phyloP scores from a whole-genome alignment of 2,329 filamentous ascomycete genomes.

The Cadophora sp. region DNA sequence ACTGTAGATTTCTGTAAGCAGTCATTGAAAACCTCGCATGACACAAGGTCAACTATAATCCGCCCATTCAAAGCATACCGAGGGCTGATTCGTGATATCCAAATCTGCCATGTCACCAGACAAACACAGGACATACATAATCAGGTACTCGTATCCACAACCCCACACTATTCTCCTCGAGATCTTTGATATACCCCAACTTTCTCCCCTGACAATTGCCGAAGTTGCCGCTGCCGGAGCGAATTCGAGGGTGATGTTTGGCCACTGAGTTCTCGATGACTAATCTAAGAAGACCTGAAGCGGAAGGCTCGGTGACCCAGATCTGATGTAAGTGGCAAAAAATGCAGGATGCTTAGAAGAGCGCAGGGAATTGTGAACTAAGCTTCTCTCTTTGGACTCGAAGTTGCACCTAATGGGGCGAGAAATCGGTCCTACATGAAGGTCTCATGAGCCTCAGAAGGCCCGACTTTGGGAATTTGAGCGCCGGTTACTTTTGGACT shows the following conservation, averaged over 20 bases:
- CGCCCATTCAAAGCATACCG: background rate
- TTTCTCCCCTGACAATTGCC: slow-evolving; percentile 6
- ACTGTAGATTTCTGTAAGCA: background rate
- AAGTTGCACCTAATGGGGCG: background rate
- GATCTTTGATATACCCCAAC: background rate
- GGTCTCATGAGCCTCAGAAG: slow-evolving; percentile 6
- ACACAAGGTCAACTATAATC: background rate
- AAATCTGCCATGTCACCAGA: background rate
- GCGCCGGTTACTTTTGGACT: background rate
- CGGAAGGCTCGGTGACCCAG: background rate
- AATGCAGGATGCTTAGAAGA: slow-evolving; percentile 25
- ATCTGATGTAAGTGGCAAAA: slow-evolving; percentile 2
- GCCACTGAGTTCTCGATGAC: slow-evolving; percentile 11
- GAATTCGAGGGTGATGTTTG: slow-evolving; percentile 9
- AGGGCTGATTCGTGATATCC: slow-evolving; percentile 4
- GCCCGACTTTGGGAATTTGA: slow-evolving; percentile 9
- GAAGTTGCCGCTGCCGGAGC: slow-evolving; percentile 6
- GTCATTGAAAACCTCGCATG: background rate
- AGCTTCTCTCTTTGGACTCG: slow-evolving; percentile 3
- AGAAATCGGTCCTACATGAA: background rate
- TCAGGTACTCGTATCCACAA: background rate
- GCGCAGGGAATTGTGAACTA: slow-evolving; percentile 6
- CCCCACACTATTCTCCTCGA: background rate
- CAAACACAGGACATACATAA: too few relatives aligned
- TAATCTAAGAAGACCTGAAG: background rate